Evolutionary conservation across 2,329 filamentous ascomycete species (phyloP).

Genomic region (Magnaporthiopsis poae): DNA sequence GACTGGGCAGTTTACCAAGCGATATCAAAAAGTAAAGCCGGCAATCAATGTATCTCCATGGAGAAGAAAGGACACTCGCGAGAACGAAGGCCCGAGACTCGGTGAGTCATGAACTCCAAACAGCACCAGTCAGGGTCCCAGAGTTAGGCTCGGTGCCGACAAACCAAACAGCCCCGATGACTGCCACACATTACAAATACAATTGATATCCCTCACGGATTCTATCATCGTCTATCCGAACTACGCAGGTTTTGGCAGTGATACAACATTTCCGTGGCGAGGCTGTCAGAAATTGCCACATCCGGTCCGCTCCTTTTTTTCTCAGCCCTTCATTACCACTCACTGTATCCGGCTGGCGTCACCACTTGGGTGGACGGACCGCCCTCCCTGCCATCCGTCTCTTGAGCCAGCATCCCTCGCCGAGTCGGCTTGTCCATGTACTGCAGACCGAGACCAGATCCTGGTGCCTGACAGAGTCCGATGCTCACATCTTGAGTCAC

Average conservation of each 20-base stretch:
- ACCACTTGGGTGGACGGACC: not conserved
- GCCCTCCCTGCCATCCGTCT: not conserved
- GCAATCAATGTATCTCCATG: not conserved
- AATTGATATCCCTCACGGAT: not conserved
- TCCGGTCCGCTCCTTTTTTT: not conserved
- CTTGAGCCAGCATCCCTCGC: not conserved
- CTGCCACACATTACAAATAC: not conserved
- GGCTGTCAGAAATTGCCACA: not conserved
- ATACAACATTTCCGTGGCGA: not conserved
- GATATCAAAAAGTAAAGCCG: not conserved
- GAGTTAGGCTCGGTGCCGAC: not conserved
- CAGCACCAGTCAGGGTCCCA: not conserved
- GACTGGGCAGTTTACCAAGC: not conserved
- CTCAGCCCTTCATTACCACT: not conserved
- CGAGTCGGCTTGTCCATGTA: not conserved
- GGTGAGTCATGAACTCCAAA: not conserved
- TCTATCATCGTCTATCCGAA: not conserved
- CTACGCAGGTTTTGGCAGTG: not conserved
- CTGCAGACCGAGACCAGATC: not conserved
- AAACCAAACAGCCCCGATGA: not conserved
- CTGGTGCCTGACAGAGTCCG: not conserved
- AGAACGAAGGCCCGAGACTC: not conserved
- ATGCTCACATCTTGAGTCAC: not conserved
- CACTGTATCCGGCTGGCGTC: no score
- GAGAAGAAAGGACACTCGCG: not conserved